phyloP scores from a whole-genome alignment of 2,329 filamentous ascomycete species.

The Fusarium staphyleae region DNA sequence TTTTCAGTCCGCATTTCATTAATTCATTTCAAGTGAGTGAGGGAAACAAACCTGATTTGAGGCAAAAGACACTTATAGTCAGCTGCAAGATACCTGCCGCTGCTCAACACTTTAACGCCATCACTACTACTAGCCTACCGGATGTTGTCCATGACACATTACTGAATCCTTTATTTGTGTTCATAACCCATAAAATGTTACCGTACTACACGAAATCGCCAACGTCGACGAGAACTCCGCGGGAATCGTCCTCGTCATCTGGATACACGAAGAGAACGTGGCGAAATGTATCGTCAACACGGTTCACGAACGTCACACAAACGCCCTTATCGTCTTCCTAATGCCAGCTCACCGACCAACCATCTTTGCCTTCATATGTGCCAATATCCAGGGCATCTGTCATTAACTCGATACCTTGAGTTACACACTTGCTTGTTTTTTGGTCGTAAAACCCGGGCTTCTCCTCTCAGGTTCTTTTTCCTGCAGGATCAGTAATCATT shows the following conservation, averaged over 20 bases:
- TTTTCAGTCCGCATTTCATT: too few relatives aligned
- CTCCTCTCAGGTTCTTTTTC: slow-evolving; percentile 31
- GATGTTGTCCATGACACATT: slow-evolving; percentile 47
- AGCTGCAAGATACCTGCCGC: slow-evolving; percentile 42
- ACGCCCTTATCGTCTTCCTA: slow-evolving; percentile 33
- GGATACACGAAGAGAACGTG: slow-evolving; percentile 48
- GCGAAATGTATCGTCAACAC: slow-evolving; percentile 41
- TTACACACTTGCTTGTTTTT: slow-evolving; percentile 45
- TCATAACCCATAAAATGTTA: slow-evolving; percentile 46
- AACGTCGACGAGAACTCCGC: slow-evolving; percentile 44
- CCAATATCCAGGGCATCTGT: slow-evolving; percentile 44
- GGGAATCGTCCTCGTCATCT: slow-evolving; percentile 43
- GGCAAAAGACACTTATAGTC: slow-evolving; percentile 47
- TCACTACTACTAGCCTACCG: slow-evolving; percentile 46
- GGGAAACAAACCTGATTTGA: slow-evolving; percentile 43
- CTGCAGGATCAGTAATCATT: slow-evolving; percentile 20
- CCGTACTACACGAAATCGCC: slow-evolving; percentile 49
- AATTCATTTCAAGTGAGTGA: not conserved
- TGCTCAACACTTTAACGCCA: slow-evolving; percentile 42
- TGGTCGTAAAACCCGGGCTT: slow-evolving; percentile 41
- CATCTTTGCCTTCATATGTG: slow-evolving; percentile 44
- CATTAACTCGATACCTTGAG: slow-evolving; percentile 47
- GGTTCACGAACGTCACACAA: slow-evolving; percentile 46
- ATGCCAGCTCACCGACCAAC: slow-evolving; percentile 45
- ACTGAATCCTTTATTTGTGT: slow-evolving; percentile 45